Conservation (phyloP, 768 basidiomycete species). For the Rhodotorula sphaerocarpa region DNA sequence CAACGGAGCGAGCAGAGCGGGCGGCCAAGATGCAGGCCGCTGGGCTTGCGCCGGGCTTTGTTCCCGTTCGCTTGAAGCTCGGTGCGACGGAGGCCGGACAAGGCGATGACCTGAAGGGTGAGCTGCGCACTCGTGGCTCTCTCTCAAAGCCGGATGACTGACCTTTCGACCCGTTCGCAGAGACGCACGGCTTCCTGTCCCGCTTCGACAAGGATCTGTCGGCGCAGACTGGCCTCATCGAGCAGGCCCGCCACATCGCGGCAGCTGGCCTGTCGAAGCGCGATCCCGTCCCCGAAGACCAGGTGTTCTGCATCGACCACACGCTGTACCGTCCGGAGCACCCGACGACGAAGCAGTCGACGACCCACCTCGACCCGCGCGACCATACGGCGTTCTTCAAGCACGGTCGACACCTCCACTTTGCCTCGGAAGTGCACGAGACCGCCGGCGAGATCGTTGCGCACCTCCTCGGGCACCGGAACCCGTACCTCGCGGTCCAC, state of each 20-base stretch:
- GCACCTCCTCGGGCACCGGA: conserved; percentile 23
- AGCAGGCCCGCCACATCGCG: conserved; percentile 30
- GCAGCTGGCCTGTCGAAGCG: background rate
- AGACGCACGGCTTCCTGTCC: conserved; percentile 21
- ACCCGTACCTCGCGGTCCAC: conserved; percentile 30
- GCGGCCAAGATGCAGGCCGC: conserved; percentile 14
- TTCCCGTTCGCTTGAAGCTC: conserved; percentile 10
- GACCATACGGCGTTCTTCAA: conserved; percentile 33
- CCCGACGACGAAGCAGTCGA: conserved; percentile 22
- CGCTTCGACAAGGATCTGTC: conserved; percentile 28
- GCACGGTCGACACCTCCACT: conserved; percentile 30
- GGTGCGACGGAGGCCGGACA: background rate
- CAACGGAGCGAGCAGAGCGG: conserved; percentile 5
- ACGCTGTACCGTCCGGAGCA: conserved; percentile 31
- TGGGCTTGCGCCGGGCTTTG: conserved; percentile 25
- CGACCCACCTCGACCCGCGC: conserved; percentile 34
- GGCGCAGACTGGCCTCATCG: conserved; percentile 25
- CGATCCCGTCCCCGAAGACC: conserved; percentile 22
- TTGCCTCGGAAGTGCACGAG: conserved; percentile 25
- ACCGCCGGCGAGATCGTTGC: conserved; percentile 24
- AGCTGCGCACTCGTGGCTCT: background rate
- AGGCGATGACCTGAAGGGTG: conserved; percentile 26
- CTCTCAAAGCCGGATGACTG: background rate
- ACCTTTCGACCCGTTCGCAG: background rate
- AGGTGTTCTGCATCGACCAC: conserved; percentile 34